Evolutionary conservation across 176 grass and related monocot species (phyloP).

Genomic region (Stipa capillata): DNA sequence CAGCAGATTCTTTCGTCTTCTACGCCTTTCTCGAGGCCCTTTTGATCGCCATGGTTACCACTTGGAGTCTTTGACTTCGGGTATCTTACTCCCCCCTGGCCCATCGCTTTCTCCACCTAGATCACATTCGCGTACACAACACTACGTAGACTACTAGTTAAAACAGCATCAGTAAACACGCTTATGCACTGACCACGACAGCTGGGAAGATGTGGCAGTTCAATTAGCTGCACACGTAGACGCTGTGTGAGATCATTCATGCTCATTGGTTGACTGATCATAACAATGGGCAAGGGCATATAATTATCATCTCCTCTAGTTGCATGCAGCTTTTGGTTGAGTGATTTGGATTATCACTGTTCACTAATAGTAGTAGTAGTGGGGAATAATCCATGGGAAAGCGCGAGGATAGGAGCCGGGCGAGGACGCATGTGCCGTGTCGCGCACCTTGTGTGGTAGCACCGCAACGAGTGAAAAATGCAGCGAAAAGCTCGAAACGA

Average conservation of each 20-base stretch:
- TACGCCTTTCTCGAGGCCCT: not conserved
- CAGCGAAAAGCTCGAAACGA: not conserved
- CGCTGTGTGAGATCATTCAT: not conserved
- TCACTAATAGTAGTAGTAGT: not conserved
- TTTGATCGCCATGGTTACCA: conserved; percentile 3
- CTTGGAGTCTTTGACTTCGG: not conserved
- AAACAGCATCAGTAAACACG: not conserved
- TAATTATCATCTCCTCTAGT: not conserved
- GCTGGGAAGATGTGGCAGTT: not conserved
- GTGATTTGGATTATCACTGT: not conserved
- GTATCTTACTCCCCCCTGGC: not conserved
- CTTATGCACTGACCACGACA: not conserved
- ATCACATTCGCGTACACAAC: not conserved
- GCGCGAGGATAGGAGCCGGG: not conserved
- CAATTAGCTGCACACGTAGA: not conserved
- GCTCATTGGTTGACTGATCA: not conserved
- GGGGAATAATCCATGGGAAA: not conserved
- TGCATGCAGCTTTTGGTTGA: not conserved
- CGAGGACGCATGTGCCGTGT: not conserved
- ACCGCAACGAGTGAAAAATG: not conserved
- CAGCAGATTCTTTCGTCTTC: conserved; percentile 2
- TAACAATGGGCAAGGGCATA: not conserved
- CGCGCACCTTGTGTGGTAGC: not conserved
- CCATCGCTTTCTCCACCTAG: conserved; percentile 1
- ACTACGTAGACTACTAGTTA: not conserved